Evolutionary conservation across 441 rosid genomes (phyloP), one percentile per base, ranked within the genome.

Genomic region (Geranium incanum): DNA sequence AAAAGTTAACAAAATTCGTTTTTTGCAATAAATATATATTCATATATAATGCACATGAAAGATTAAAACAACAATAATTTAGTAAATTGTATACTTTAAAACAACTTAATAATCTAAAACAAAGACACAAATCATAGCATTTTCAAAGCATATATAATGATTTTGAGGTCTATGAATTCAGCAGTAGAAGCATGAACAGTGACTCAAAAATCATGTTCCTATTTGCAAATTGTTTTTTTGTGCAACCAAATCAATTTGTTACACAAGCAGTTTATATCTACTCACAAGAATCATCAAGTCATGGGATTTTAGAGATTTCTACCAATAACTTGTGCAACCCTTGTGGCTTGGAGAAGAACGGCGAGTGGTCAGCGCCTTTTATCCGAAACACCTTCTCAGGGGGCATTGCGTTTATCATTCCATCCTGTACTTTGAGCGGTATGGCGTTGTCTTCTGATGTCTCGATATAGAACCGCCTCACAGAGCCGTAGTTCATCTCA

Each of bases 261-360:
- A 4, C 8, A 7, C 6, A 39, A 39, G 6, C 43, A 4, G 43
- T 39, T 7, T 39, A 39, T 39, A 39, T 39, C 43, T 39, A 39
- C 5, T 39, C 8, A 39, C 43, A 5, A 39, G 43, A 43, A 43
- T 43, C 11, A 43, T 43, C 50, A 43, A 8, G 11, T 43, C 11
- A 43, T 48, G 81, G 83, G 60, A 79, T 79, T 74, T 77, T 84
- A 28, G 94, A 81, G 38, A 91, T 89, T 83, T 91, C 96, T 72
- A 88, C 84, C 71, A 93, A 71, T 78, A 85, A 38, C 80, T 88
- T 90, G 80, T 94, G 97, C 41, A 92, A 82, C 43, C 93, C 90
- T 80, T 92, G 99, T 77, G 97, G 99, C 84, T 94, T 94, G 8
- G 97, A 94, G 82, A 94, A 94, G 79, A 94, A 94, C 11, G 99